Conservation (phyloP, 2,329 filamentous ascomycete genomes). For the Pestalotiopsis sp. region DNA sequence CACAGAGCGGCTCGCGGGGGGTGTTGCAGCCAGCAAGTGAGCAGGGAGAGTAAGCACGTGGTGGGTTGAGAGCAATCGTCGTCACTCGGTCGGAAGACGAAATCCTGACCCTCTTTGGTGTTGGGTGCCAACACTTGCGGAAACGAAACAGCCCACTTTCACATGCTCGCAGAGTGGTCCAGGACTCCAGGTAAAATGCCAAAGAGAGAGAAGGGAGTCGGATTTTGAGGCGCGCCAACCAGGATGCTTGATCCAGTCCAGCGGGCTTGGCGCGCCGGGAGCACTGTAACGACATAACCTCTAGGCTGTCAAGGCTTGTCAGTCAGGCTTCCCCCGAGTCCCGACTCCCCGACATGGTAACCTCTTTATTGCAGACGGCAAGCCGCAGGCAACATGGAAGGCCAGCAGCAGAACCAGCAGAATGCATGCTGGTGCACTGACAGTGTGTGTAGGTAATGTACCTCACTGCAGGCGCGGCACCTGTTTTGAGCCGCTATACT, state of each 20-base stretch:
- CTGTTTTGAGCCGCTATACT: slow-evolving; percentile 6
- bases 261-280: too few species aligned
- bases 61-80: slow-evolving; percentile 10
- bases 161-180: slow-evolving; percentile 18
- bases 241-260: neutral
- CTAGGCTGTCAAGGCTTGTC: too few species aligned
- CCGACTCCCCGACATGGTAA: too few species aligned
- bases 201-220: too few species aligned
- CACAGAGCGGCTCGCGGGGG: neutral
- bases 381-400: too few species aligned
- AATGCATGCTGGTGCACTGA: too few species aligned
- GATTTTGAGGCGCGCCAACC: too few species aligned
- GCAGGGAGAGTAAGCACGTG: slow-evolving; percentile 17
- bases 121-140: neutral
- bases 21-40: neutral
- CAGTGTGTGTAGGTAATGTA: neutral
- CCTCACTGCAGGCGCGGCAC: neutral
- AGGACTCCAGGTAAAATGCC: neutral
- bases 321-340: too few species aligned
- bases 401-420: too few species aligned
- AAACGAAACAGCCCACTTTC: slow-evolving; percentile 21
- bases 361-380: too few species aligned
- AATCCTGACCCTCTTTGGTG: neutral
- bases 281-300: too few species aligned
- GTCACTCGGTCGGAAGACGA: slow-evolving; percentile 12